phyloP scores from a whole-genome alignment of 345 rosid species.

The Anacardium occidentale region DNA sequence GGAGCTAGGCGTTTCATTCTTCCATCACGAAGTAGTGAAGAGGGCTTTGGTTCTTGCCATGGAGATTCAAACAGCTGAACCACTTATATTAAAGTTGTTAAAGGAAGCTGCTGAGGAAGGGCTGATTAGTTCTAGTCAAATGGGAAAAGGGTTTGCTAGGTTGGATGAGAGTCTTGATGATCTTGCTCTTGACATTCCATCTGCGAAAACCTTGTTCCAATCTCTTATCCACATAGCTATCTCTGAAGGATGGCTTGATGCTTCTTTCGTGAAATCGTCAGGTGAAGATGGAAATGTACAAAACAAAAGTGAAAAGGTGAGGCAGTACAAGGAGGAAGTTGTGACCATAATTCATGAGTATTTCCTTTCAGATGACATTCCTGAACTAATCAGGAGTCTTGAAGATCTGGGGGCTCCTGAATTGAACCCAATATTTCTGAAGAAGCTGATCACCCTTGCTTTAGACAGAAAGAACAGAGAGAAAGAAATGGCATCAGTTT shows the following conservation, averaged over 20 bases:
- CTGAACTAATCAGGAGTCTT: constrained; percentile 84
- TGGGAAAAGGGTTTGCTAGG: constrained; percentile 84
- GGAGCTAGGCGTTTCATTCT: constrained; percentile 86
- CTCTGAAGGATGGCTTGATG: constrained; percentile 90
- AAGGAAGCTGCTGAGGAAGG: constrained; percentile 97
- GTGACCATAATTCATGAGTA: constrained; percentile 89
- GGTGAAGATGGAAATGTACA: constrained; percentile 41
- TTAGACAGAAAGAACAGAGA: constrained; percentile 97
- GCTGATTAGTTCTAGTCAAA: constrained; percentile 90
- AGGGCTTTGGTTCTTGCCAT: constrained; percentile 85
- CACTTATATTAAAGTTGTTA: constrained; percentile 64
- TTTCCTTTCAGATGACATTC: constrained; percentile 95
- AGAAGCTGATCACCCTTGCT: constrained; percentile 90
- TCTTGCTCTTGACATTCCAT: constrained; percentile 92
- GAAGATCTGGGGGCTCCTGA: constrained; percentile 78
- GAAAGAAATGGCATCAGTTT: constrained; percentile 98
- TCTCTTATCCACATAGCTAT: constrained; percentile 66
- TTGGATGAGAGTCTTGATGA: constrained; percentile 89
- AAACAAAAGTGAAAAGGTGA: constrained; percentile 51
- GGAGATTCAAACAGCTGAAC: constrained; percentile 71
- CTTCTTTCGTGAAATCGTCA: constrained; percentile 43
- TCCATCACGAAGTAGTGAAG: constrained; percentile 98
- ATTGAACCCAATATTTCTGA: constrained; percentile 74
- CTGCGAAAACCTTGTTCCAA: constrained; percentile 65
- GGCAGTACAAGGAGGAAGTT: constrained; percentile 68